Conservation (phyloP, 108 stramenopile species). For the Pseudonitzschia pungens region DNA sequence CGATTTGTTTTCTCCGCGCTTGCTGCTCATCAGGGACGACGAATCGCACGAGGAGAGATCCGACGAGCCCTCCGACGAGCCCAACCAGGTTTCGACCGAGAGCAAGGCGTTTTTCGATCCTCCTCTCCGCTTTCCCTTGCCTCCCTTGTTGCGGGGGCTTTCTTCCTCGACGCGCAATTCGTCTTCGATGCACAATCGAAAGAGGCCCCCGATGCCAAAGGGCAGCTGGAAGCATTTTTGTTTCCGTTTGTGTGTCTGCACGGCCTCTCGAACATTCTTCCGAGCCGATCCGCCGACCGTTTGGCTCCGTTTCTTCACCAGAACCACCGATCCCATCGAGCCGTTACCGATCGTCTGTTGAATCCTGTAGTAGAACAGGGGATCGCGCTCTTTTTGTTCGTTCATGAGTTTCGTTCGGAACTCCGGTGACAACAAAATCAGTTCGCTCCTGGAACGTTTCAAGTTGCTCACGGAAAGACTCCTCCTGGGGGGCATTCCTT, state of each 20-base stretch:
- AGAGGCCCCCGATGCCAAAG: conserved; percentile 25
- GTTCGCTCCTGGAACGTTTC: conserved; percentile 15
- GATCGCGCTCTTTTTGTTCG: conserved; percentile 43
- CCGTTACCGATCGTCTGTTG: conserved; percentile 29
- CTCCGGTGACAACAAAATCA: conserved; percentile 15
- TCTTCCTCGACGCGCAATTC: conserved; percentile 1
- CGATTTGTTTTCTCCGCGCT: not conserved
- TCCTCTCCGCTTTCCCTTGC: not conserved
- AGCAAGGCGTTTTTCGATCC: not conserved
- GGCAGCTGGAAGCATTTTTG: conserved; percentile 33
- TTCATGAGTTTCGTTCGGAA: conserved; percentile 32
- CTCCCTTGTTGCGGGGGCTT: not conserved
- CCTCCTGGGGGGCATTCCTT: not conserved
- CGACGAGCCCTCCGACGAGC: conserved; percentile 14
- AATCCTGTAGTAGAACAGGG: conserved; percentile 32
- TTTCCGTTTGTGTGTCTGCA: conserved; percentile 29
- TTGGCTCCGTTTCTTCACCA: conserved; percentile 24
- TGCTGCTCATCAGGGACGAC: conserved; percentile 11
- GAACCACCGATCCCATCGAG: conserved; percentile 40
- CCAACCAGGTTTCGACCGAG: not conserved
- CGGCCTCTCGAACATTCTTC: conserved; percentile 16
- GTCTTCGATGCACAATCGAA: conserved; percentile 30
- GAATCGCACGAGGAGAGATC: not conserved
- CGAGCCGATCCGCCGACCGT: conserved; percentile 35
- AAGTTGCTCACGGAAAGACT: not conserved